These are phyloP conservation scores for Cystobasidium slooffiae DNA, from an alignment of 1,284 basidiomycete genomes.

Conservation along the genomic window DNA sequence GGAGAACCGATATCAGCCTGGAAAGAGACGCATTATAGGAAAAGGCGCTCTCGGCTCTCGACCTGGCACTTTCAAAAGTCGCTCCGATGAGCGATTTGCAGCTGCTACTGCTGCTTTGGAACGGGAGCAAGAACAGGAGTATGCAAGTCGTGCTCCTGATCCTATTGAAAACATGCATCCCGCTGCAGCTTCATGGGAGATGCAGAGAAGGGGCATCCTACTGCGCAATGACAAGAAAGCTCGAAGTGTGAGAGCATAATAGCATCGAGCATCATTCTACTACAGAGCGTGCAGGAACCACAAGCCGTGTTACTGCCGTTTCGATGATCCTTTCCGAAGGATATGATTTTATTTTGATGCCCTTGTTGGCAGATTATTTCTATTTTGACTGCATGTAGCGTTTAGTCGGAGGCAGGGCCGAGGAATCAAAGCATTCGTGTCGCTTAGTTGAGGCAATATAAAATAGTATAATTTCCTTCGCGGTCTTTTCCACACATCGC, in stretches of 20 bases:
- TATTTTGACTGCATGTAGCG: no score
- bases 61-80: constrained; percentile 16
- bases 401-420: no score
- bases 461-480: no score
- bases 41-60: constrained; percentile 16
- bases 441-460: no score
- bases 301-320: no score
- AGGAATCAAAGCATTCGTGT: no score
- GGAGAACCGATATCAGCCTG: neutral
- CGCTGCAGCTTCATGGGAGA: constrained; percentile 20
- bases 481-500: no score
- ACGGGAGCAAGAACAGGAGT: neutral
- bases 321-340: no score
- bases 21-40: constrained; percentile 4
- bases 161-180: constrained; percentile 21
- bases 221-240: neutral
- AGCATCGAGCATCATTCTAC: neutral
- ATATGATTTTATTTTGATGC: no score
- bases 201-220: constrained; percentile 12
- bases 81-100: constrained; percentile 27
- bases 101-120: constrained; percentile 19
- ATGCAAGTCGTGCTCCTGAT: constrained; percentile 7
- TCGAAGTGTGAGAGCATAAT: neutral
- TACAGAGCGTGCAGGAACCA: neutral
- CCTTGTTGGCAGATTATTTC: no score